Conservation (phyloP, 106 monocot species). For the Acanthochlamys bracteata region DNA sequence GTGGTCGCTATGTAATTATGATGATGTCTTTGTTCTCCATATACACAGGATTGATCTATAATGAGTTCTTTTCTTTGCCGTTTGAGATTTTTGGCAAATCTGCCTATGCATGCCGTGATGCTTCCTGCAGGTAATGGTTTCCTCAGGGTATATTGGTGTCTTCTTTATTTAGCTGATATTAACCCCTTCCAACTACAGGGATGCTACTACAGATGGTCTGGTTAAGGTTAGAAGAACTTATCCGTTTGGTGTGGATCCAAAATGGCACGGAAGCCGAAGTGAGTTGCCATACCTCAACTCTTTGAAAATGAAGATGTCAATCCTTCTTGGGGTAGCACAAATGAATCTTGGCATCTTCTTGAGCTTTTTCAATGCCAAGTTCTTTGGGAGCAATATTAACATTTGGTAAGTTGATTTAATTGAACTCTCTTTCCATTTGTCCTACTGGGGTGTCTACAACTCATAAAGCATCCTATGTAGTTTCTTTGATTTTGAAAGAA, state of each 20-base stretch:
- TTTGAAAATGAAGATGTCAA: conserved; percentile 99
- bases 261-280: conserved; percentile 87
- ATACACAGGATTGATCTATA: conserved; percentile 95
- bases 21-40: conserved; percentile 96
- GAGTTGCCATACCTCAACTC: conserved; percentile 97
- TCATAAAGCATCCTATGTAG: too few species aligned
- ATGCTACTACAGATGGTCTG: conserved; percentile 73
- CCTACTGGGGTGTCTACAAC: too few species aligned
- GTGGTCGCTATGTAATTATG: conserved; percentile 92
- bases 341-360: conserved; percentile 94
- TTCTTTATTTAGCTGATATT: not conserved
- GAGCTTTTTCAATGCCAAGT: conserved; percentile 90
- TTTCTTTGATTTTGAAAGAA: too few species aligned
- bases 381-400: conserved; percentile 71
- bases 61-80: conserved; percentile 95
- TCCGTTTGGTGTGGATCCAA: conserved; percentile 95
- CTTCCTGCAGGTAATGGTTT: conserved; percentile 71
- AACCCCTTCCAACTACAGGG: conserved; percentile 24
- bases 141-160: not conserved
- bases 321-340: conserved; percentile 94
- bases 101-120: conserved; percentile 90
- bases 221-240: conserved; percentile 67
- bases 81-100: conserved; percentile 90
- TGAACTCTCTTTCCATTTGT: not conserved
- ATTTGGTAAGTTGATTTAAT: conserved; percentile 53